phyloP scores from a whole-genome alignment of 805 yeast genomes.

The Starmerella kuoi region DNA sequence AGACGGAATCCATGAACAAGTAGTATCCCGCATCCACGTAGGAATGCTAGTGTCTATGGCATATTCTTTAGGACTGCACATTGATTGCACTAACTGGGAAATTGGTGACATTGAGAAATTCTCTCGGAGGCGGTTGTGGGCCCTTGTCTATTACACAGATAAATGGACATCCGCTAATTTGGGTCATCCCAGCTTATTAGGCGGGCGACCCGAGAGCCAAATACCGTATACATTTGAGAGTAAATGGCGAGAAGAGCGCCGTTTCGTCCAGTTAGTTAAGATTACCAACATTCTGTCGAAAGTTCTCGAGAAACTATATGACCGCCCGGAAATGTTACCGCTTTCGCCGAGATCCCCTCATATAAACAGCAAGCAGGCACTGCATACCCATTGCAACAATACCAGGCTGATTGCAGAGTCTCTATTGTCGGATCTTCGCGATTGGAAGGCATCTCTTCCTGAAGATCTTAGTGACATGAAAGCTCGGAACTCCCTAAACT shows the following conservation, averaged over 20 bases:
- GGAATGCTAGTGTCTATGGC: slow-evolving; percentile 26
- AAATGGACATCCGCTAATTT: slow-evolving; percentile 29
- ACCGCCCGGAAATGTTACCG: slow-evolving; percentile 2
- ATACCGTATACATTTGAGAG: slow-evolving; percentile 7
- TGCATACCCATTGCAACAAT: background rate
- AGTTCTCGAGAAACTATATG: slow-evolving; percentile 23
- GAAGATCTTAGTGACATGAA: slow-evolving; percentile 24
- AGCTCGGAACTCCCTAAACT: slow-evolving; percentile 20
- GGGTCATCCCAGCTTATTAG: slow-evolving; percentile 27
- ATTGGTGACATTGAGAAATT: slow-evolving; percentile 27
- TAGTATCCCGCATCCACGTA: slow-evolving; percentile 21
- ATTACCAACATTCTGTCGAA: slow-evolving; percentile 25
- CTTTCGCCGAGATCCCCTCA: background rate
- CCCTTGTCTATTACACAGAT: slow-evolving; percentile 28
- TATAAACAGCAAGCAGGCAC: background rate
- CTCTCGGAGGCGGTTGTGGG: slow-evolving; percentile 29
- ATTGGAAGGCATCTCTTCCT: slow-evolving; percentile 25
- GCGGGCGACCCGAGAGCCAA: background rate
- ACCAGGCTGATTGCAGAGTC: background rate
- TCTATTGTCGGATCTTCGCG: slow-evolving; percentile 17
- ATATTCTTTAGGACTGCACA: slow-evolving; percentile 28
- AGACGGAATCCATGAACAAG: slow-evolving; percentile 27
- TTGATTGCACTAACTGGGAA: slow-evolving; percentile 30
- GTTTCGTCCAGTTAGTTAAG: slow-evolving; percentile 24
- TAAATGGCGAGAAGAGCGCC: slow-evolving; percentile 23